These are phyloP conservation scores for Carex myosuroides DNA, from an alignment of 176 grass and related monocot genomes.

Conservation along the genomic window DNA sequence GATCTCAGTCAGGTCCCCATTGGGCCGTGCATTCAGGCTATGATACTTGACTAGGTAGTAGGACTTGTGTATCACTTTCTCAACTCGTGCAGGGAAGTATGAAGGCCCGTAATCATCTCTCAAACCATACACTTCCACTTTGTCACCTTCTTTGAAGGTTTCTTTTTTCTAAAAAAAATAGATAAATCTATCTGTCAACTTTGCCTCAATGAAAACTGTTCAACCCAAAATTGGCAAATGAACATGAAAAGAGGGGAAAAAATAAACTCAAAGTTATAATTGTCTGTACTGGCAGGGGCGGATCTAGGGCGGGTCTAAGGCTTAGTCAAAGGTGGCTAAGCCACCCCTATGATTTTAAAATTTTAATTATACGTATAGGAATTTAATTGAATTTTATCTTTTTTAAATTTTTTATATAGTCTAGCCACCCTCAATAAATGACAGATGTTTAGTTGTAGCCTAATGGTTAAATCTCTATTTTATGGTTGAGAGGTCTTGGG, in stretches of 20 bases:
- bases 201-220: not conserved
- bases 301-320: too few species aligned
- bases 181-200: not conserved
- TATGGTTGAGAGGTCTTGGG: too few species aligned
- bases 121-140: slow-evolving; percentile 17
- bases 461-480: too few species aligned
- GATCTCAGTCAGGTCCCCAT: slow-evolving; percentile 12
- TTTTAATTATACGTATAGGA: too few species aligned
- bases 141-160: slow-evolving; percentile 21
- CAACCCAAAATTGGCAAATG: not conserved
- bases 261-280: not conserved
- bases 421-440: too few species aligned
- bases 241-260: not conserved
- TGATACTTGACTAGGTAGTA: slow-evolving; percentile 23
- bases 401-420: too few species aligned
- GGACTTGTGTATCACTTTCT: slow-evolving; percentile 3
- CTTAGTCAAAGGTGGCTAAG: too few species aligned
- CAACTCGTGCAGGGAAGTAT: slow-evolving; percentile 22
- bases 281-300: not conserved
- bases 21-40: not conserved
- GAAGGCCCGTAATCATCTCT: slow-evolving; percentile 21
- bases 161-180: slow-evolving; percentile 2
- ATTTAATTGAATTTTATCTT: too few species aligned
- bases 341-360: too few species aligned
- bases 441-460: too few species aligned